Evolutionary conservation across 2,329 filamentous ascomycete genomes (phyloP).

Genomic region (Aspergillus fumigatus): DNA sequence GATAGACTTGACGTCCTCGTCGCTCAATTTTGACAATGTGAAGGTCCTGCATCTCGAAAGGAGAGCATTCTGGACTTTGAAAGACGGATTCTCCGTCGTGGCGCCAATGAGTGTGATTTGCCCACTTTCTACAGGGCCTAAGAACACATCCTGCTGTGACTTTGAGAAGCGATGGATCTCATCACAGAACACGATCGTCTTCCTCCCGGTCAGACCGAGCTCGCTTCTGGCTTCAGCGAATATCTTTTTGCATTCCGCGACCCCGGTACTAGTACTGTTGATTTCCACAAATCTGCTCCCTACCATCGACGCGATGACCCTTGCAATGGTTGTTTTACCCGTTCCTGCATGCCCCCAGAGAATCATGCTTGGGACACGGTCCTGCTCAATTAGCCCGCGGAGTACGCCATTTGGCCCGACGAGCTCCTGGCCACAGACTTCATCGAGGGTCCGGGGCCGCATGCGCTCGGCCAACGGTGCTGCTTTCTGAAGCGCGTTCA

Average conservation of each 20-base stretch:
- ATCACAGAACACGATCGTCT: slow-evolving; percentile 96
- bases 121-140: slow-evolving; percentile 86
- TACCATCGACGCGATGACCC: slow-evolving; percentile 78
- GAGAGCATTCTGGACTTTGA: slow-evolving; percentile 84
- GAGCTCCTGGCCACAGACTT: slow-evolving; percentile 86
- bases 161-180: slow-evolving; percentile 93
- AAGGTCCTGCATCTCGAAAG: slow-evolving; percentile 89
- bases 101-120: slow-evolving; percentile 89
- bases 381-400: slow-evolving; percentile 76
- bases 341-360: slow-evolving; percentile 60
- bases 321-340: slow-evolving; percentile 67
- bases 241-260: slow-evolving; percentile 87
- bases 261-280: slow-evolving; percentile 84
- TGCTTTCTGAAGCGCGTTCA: slow-evolving; percentile 58
- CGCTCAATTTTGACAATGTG: slow-evolving; percentile 69
- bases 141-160: slow-evolving; percentile 88
- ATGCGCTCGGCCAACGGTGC: slow-evolving; percentile 91
- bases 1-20: slow-evolving; percentile 68
- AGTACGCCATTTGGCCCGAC: slow-evolving; percentile 82
- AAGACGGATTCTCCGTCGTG: slow-evolving; percentile 94
- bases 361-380: slow-evolving; percentile 89
- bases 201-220: slow-evolving; percentile 72
- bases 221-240: slow-evolving; percentile 82
- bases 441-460: slow-evolving; percentile 77
- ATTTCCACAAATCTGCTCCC: slow-evolving; percentile 90